These are phyloP conservation scores for Rhizopus sp. DNA, from an alignment of 371 early-diverging fungal genomes.

Conservation along the genomic window DNA sequence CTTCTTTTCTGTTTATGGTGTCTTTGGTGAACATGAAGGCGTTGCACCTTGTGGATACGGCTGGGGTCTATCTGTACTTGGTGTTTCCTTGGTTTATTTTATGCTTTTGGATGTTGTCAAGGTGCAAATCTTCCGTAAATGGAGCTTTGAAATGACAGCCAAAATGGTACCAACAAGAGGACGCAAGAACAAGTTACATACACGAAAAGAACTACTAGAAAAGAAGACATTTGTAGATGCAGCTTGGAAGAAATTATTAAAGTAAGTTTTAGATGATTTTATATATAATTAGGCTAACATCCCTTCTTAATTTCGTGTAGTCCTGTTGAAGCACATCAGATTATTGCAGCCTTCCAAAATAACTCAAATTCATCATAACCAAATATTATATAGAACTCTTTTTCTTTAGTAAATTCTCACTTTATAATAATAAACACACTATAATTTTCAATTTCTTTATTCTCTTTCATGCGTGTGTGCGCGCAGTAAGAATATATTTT, in stretches of 20 bases:
- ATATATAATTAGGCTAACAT: constrained; percentile 37
- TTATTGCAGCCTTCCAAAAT: constrained; percentile 28
- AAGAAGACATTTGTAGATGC: constrained; percentile 28
- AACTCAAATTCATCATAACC: not conserved
- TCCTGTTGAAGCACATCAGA: constrained; percentile 25
- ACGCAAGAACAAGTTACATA: constrained; percentile 61
- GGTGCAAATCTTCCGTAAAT: constrained; percentile 74
- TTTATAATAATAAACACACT: no score
- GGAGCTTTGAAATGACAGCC: constrained; percentile 71
- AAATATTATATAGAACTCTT: not conserved
- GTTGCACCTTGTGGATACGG: constrained; percentile 58
- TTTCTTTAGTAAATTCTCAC: not conserved
- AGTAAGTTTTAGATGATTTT: constrained; percentile 44
- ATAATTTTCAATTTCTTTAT: not conserved
- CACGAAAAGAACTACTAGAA: constrained; percentile 44
- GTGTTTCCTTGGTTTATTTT: constrained; percentile 69
- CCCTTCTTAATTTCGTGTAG: constrained; percentile 9
- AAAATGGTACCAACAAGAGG: constrained; percentile 66
- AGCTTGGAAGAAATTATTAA: constrained; percentile 25
- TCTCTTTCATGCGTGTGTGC: no score
- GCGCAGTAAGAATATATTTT: no score
- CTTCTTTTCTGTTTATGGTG: constrained; percentile 84
- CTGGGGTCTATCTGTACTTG: constrained; percentile 68
- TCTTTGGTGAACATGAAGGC: constrained; percentile 48
- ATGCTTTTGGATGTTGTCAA: constrained; percentile 88